A percentile compares a stretch with the other conserved stretches of the same genome.
phyloP scores from a whole-genome alignment of 768 basidiomycete genomes.

The Leucogyrophana mollusca region DNA sequence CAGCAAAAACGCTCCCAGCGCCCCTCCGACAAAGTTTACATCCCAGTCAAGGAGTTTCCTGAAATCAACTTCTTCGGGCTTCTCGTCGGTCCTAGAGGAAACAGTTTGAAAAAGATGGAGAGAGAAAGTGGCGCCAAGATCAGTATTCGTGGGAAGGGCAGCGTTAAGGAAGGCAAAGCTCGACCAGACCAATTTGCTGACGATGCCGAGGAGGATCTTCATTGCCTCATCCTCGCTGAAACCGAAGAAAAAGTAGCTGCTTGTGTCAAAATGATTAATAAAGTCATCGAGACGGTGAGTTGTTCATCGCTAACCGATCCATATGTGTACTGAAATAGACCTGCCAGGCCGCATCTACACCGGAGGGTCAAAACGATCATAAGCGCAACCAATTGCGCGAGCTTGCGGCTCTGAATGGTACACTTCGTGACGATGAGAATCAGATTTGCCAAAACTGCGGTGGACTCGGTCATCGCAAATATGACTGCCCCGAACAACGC shows the following conservation, averaged over 20 bases:
- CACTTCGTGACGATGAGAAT: slow-evolving; percentile 98
- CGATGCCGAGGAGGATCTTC: slow-evolving; percentile 98
- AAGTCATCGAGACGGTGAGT: slow-evolving; percentile 93
- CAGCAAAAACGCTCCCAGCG: slow-evolving; percentile 92
- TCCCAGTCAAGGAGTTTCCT: slow-evolving; percentile 99
- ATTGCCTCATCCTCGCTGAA: slow-evolving; percentile 95
- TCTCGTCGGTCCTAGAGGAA: slow-evolving; percentile 96
- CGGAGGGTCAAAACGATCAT: slow-evolving; percentile 99
- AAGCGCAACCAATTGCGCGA: slow-evolving; percentile 99
- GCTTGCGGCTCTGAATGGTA: slow-evolving; percentile 95
- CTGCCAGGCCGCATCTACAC: slow-evolving; percentile 91
- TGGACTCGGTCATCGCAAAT: slow-evolving; percentile 94
- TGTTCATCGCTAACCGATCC: background rate
- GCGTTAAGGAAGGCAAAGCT: slow-evolving; percentile 98
- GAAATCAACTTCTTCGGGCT: slow-evolving; percentile 99
- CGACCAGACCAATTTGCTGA: slow-evolving; percentile 92
- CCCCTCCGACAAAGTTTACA: slow-evolving; percentile 97
- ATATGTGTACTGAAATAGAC: background rate
- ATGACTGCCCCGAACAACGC: slow-evolving; percentile 97
- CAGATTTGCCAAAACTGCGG: slow-evolving; percentile 98
- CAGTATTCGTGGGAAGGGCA: slow-evolving; percentile 96
- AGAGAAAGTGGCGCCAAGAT: slow-evolving; percentile 97
- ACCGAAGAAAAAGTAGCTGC: slow-evolving; percentile 85
- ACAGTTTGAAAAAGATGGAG: slow-evolving; percentile 99
- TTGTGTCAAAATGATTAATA: slow-evolving; percentile 96